A percentile compares a stretch with the other conserved stretches of the same genome.
Conservation (phyloP, 2,329 filamentous ascomycete genomes). For the Fusarium sororula region DNA sequence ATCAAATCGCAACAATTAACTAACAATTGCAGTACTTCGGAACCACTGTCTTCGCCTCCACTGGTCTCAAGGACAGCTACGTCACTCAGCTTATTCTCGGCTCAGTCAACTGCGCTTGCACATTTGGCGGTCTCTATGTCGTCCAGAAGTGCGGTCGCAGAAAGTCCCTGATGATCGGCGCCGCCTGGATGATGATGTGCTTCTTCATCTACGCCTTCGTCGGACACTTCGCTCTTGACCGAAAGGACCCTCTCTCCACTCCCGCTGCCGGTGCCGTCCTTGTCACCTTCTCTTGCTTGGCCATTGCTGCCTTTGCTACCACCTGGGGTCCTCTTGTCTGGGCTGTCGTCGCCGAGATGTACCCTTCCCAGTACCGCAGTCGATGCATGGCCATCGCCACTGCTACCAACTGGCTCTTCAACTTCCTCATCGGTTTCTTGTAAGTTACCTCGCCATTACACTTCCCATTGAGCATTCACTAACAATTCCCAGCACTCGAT, state of each 20-base stretch:
- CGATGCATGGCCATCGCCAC: conserved; percentile 66
- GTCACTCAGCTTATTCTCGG: conserved; percentile 74
- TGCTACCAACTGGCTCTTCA: conserved; percentile 71
- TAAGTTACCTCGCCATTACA: conserved; percentile 35
- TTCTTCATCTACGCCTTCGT: conserved; percentile 62
- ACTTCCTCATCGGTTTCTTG: conserved; percentile 66
- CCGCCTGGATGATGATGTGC: conserved; percentile 66
- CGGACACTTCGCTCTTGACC: conserved; percentile 56
- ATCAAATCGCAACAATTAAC: not conserved
- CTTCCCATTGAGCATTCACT: conserved; percentile 3
- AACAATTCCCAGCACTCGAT: conserved; percentile 64
- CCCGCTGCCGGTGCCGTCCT: conserved; percentile 65
- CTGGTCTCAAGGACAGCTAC: conserved; percentile 72
- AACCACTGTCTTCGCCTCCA: conserved; percentile 71
- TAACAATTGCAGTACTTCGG: conserved; percentile 59
- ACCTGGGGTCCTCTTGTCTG: conserved; percentile 77
- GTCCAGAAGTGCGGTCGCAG: conserved; percentile 73
- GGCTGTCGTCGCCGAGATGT: conserved; percentile 72
- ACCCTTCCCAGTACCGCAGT: conserved; percentile 65
- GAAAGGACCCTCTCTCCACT: conserved; percentile 52
- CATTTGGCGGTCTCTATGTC: conserved; percentile 71
- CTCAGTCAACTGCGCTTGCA: conserved; percentile 73
- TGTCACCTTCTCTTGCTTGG: conserved; percentile 75
- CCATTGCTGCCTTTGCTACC: conserved; percentile 72
- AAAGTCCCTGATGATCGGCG: conserved; percentile 69